A percentile compares a stretch with the other conserved stretches of the same genome.
phyloP scores from a whole-genome alignment of 2,329 filamentous ascomycete species.

The Aspergillus ruber region DNA sequence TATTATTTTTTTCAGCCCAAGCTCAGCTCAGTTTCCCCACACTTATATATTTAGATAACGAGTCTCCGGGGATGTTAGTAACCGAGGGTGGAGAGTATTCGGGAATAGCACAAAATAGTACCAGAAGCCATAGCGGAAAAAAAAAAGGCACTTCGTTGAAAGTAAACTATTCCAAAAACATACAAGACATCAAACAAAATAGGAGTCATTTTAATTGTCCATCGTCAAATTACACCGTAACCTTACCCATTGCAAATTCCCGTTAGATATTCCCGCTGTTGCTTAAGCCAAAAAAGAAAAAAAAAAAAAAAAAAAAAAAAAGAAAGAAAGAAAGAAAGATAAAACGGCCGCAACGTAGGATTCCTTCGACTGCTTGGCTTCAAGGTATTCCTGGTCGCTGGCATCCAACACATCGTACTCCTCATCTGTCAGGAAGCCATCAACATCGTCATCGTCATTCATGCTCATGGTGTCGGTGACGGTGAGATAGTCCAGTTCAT shows the following conservation, averaged over 20 bases:
- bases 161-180: not conserved
- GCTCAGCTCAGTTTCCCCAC: too few relatives aligned
- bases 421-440: slow-evolving; percentile 89
- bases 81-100: too few relatives aligned
- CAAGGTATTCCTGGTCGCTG: slow-evolving; percentile 76
- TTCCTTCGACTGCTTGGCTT: slow-evolving; percentile 39
- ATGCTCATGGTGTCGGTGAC: slow-evolving; percentile 54
- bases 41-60: too few relatives aligned
- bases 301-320: slow-evolving; percentile 1
- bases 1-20: too few relatives aligned
- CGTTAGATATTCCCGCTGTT: slow-evolving; percentile 2
- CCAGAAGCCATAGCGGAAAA: too few relatives aligned
- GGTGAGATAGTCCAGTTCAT: slow-evolving; percentile 44
- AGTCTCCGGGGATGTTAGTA: too few relatives aligned
- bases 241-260: slow-evolving; percentile 5
- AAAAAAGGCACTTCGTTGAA: not conserved
- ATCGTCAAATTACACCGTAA: not conserved
- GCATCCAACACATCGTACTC: slow-evolving; percentile 97
- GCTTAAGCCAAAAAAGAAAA: slow-evolving; percentile 1
- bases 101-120: too few relatives aligned
- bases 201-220: not conserved
- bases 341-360: too few relatives aligned
- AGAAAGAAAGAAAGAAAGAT: slow-evolving; percentile 6
- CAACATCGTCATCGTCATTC: slow-evolving; percentile 44
- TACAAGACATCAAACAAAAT: not conserved